A percentile compares a stretch with the other conserved stretches of the same genome.
phyloP scores from a whole-genome alignment of 192 early-diverging fungal species.

The Helicostylum pulchrum region DNA sequence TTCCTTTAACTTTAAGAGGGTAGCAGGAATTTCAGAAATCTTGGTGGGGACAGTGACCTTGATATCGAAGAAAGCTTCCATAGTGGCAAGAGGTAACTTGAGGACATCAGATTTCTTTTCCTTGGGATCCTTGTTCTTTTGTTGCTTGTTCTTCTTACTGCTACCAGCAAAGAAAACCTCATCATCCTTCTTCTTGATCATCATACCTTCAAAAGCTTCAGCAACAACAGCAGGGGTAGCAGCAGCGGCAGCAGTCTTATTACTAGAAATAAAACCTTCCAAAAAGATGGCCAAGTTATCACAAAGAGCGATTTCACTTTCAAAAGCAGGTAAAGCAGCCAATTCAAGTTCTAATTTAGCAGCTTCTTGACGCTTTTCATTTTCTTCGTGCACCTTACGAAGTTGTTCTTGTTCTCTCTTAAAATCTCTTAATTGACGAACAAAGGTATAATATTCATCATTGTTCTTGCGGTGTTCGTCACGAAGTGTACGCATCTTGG shows the following conservation, averaged over 20 bases:
- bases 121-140: constrained; percentile 56
- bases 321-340: constrained; percentile 85
- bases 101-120: constrained; percentile 41
- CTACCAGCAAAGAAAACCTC: constrained; percentile 79
- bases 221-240: constrained; percentile 34
- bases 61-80: constrained; percentile 75
- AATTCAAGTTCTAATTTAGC: constrained; percentile 79
- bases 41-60: constrained; percentile 80
- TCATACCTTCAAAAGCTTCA: constrained; percentile 73
- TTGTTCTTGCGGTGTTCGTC: constrained; percentile 70
- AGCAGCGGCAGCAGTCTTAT: constrained; percentile 19
- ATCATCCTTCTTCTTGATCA: constrained; percentile 72
- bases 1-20: constrained; percentile 69
- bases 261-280: constrained; percentile 32
- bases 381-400: constrained; percentile 61
- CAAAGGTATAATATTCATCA: constrained; percentile 70
- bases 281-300: constrained; percentile 78
- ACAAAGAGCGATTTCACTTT: constrained; percentile 82
- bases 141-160: constrained; percentile 39
- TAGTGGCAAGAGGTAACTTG: constrained; percentile 73
- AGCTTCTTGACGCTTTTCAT: constrained; percentile 62
- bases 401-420: constrained; percentile 67
- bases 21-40: constrained; percentile 58
- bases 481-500: constrained; percentile 61
- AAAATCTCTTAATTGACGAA: constrained; percentile 64